Evolutionary conservation across 2,329 filamentous ascomycete genomes (phyloP).

Genomic region (Zymoseptoria pseudotritici): DNA sequence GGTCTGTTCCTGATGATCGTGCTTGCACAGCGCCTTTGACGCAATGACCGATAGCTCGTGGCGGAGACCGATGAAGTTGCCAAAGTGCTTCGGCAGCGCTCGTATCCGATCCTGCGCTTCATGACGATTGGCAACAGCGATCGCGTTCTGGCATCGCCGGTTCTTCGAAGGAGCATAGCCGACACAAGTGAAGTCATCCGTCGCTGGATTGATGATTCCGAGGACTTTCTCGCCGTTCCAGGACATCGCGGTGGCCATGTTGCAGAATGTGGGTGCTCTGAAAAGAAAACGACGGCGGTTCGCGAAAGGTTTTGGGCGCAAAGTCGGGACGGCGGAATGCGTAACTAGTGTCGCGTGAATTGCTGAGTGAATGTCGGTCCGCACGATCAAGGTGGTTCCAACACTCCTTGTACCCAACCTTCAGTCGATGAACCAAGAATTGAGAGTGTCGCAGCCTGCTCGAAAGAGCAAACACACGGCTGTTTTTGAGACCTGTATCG

Average conservation of each 20-base stretch:
- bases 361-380: not conserved
- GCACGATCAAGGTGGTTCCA: not conserved
- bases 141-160: not conserved
- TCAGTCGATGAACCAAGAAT: not conserved
- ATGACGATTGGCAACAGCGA: not conserved
- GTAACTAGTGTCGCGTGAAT: not conserved
- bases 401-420: not conserved
- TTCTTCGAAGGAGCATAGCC: not conserved
- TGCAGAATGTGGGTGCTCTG: not conserved
- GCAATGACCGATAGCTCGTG: not conserved
- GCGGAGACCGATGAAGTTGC: not conserved
- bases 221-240: not conserved
- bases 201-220: not conserved
- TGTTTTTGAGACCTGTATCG: not conserved
- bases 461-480: not conserved
- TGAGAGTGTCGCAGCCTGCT: not conserved
- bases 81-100: not conserved
- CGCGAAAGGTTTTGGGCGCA: no score
- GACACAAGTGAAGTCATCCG: not conserved
- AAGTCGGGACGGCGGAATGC: no score
- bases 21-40: not conserved
- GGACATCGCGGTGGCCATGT: not conserved
- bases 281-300: not conserved
- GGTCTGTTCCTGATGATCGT: not conserved
- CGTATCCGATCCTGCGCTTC: not conserved